Base-by-base conservation (phyloP, 768 basidiomycete genomes). In the Serendipita vermifera region DNA sequence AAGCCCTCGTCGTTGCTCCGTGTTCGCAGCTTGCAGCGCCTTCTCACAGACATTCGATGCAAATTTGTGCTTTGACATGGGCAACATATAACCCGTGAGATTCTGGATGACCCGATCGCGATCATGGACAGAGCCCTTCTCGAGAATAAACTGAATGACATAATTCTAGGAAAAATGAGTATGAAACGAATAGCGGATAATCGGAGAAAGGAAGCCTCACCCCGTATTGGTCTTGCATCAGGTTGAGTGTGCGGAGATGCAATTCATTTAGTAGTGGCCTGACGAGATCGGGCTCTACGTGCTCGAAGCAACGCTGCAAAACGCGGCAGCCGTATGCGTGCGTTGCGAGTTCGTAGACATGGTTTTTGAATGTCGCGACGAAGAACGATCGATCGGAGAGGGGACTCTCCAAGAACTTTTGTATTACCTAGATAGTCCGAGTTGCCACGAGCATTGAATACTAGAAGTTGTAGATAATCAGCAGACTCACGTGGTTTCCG, bases 11-110 rank as follows among this genome's bases (percentile, higher is more conserved):
- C 89, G 82, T 59, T 76, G 82, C 7, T 83, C 81, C 0, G 74
- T 32, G 55, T 80, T 77, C 0, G 85, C 80, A 32, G 75, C 80
- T 27, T 81, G 67, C 33, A 94, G 75, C 3, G 89, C 90, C 68
- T 90, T 92, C 70, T 94, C 93, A 67, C 85, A 87, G 17, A 97
- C 94, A 64, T 99, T 98, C 3, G 92, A 96, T 3, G 90, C 92
- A 64, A 88, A 94, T 66, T 94, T 94, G 67, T 90, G 89, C 54
- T 82, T 78, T 1, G 89, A 78, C 76, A 93, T 80, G 59, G 75
- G 73, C 38, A 92, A 67, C 67, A 97, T 77, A 63, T 87, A 83
- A 2, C 88, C 88, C 6, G 75, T 78, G 53, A 97, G 75, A 61
- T 80, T 79, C 13, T 72, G 68, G 56, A 91, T 74, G 33, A 96